phyloP scores from a whole-genome alignment of 2,329 filamentous ascomycete species.

The Colletotrichum coccodes region DNA sequence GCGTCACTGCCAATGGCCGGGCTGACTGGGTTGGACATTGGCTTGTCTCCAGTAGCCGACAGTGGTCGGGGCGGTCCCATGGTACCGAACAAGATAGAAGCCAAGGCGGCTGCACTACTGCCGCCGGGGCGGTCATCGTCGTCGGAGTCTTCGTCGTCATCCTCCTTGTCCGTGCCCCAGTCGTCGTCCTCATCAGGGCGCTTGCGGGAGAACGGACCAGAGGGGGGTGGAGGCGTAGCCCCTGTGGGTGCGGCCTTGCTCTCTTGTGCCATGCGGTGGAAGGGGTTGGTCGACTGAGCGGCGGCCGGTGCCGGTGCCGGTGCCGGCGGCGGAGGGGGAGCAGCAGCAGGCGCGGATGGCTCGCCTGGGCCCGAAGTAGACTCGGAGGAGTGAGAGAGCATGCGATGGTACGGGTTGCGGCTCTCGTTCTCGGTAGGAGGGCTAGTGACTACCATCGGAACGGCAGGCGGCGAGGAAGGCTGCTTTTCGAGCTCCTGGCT shows the following conservation, averaged over 20 bases:
- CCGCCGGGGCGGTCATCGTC: constrained; percentile 82
- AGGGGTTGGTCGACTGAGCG: constrained; percentile 85
- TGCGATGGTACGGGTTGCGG: constrained; percentile 95
- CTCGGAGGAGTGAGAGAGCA: constrained; percentile 77
- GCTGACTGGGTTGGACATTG: constrained; percentile 50
- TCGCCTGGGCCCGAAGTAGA: constrained; percentile 56
- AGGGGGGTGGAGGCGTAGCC: constrained; percentile 52
- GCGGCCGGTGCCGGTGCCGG: constrained; percentile 50
- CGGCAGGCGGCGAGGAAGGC: constrained; percentile 60
- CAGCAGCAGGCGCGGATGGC: constrained; percentile 54
- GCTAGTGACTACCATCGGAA: constrained; percentile 60
- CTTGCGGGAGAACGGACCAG: constrained; percentile 63
- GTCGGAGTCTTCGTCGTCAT: constrained; percentile 71
- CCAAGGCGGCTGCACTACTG: constrained; percentile 88
- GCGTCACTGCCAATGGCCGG: constrained; percentile 51
- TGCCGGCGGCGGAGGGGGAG: constrained; percentile 49
- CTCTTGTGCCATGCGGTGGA: constrained; percentile 85
- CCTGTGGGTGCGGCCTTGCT: constrained; percentile 51
- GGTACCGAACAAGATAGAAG: constrained; percentile 94
- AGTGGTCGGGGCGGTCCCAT: constrained; percentile 94
- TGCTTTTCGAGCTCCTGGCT: constrained; percentile 66
- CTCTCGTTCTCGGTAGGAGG: constrained; percentile 77
- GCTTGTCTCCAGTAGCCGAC: constrained; percentile 81
- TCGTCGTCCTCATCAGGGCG: constrained; percentile 71
- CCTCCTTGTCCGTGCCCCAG: constrained; percentile 82